phyloP scores from a whole-genome alignment of 2,329 filamentous ascomycete species.

The Pseudogymnoascus sp. region DNA sequence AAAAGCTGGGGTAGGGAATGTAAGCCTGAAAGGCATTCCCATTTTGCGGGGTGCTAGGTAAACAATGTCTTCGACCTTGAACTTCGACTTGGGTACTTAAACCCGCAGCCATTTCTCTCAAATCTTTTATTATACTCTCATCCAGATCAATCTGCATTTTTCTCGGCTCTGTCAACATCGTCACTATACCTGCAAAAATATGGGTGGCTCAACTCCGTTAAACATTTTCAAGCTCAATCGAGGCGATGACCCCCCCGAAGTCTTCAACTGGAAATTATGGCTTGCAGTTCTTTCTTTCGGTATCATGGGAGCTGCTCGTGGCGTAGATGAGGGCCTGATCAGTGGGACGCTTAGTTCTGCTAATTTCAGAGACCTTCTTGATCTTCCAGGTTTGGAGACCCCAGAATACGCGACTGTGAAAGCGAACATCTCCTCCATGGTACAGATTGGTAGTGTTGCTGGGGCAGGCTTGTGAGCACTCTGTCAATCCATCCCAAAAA shows the following conservation, averaged over 20 bases:
- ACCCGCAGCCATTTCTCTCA: background rate
- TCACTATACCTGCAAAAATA: background rate
- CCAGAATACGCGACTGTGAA: conserved; percentile 26
- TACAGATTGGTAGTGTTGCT: conserved; percentile 31
- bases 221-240: conserved; percentile 24
- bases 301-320: conserved; percentile 21
- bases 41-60: background rate
- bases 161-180: background rate
- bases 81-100: background rate
- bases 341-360: conserved; percentile 26
- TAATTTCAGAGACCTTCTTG: conserved; percentile 17
- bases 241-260: conserved; percentile 26
- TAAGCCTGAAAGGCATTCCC: background rate
- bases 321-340: conserved; percentile 23
- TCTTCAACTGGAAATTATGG: conserved; percentile 28
- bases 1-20: background rate
- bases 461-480: conserved; percentile 21
- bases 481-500: background rate
- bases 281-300: conserved; percentile 22
- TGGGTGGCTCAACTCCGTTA: background rate
- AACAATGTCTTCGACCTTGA: background rate
- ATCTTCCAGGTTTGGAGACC: conserved; percentile 11
- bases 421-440: conserved; percentile 33
- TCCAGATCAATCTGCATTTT: background rate
- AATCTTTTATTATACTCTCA: background rate